Base-by-base conservation (phyloP, 2,329 filamentous ascomycete species). In the Dactylellina cionopaga region DNA sequence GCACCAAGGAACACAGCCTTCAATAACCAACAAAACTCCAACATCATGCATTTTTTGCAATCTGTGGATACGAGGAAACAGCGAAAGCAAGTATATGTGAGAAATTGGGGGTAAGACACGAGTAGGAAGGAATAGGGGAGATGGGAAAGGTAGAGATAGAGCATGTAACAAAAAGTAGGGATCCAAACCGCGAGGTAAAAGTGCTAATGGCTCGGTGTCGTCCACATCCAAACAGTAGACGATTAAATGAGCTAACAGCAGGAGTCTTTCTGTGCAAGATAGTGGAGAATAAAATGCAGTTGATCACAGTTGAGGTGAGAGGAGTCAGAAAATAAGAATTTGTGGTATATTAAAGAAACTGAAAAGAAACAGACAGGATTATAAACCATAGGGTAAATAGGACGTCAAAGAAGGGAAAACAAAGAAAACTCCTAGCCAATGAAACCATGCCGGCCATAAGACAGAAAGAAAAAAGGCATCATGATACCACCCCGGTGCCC, bases 241-340 rank as follows among this genome's bases (percentile, higher is more conserved):
- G 11, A n/a, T 13, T 24, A 9, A 44, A 46, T 46, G 29, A 25
- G 3, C 49, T n/a, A 55, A 27, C 13, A 39, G 35, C 22, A 46
- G 15, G 19, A 47, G 11, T 66, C 62, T 66, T 66, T 66, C 62
- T 66, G 51, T 66, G 62, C 52, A 66, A 43, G n/a, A 35, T 51
- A 66, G 62, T 31, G 62, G 62, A 58, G 62, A 51, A 43, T 22
- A 39, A 27, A 58, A 49, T n/a, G 47, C 22, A 54, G 22, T 19
- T 60, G 13, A 27, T 27, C 19, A 41, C 39, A 31, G 29, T 41
- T 27, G 51, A 56, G 60, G 22, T 25, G 60, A 58, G 62, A 58
- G 2, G 25, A 22, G 35, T 22, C 5, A 55, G 15, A 39, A 39
- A 10, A 39, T n/a, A 33, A 55, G 19, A 2, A 25, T 9, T 25